Evolutionary conservation across 2,329 filamentous ascomycete species (phyloP).

Genomic region (Epichloe gansuensis): DNA sequence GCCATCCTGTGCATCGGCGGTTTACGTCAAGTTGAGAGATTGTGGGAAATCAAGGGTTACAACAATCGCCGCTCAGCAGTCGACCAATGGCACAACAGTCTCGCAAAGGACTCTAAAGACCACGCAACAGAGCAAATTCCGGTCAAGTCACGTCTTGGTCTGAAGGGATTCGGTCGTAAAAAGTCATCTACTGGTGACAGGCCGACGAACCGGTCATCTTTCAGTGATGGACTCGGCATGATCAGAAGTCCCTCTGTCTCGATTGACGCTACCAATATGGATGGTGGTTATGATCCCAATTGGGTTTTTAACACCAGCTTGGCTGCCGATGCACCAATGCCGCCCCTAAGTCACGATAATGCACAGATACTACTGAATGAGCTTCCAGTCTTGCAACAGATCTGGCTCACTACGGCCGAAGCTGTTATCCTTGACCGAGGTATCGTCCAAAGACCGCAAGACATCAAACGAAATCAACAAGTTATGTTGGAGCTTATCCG

Average conservation of each 20-base stretch:
- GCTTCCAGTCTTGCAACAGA: conserved; percentile 44
- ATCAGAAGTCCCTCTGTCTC: conserved; percentile 18
- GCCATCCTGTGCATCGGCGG: conserved; percentile 49
- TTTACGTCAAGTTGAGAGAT: conserved; percentile 47
- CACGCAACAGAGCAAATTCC: conserved; percentile 23
- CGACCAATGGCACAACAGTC: conserved; percentile 44
- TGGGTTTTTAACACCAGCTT: conserved; percentile 48
- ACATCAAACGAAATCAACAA: conserved; percentile 52
- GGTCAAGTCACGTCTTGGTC: conserved; percentile 37
- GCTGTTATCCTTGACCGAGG: conserved; percentile 46
- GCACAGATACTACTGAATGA: conserved; percentile 39
- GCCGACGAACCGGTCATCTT: conserved; percentile 11
- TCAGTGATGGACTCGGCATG: conserved; percentile 14
- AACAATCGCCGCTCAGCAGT: conserved; percentile 46
- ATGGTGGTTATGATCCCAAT: conserved; percentile 20
- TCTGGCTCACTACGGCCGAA: conserved; percentile 53
- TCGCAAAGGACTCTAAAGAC: conserved; percentile 37
- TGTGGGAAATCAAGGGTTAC: conserved; percentile 57
- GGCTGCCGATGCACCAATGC: conserved; percentile 51
- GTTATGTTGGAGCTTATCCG: conserved; percentile 53
- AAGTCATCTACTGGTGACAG: conserved; percentile 32
- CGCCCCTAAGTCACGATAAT: conserved; percentile 37
- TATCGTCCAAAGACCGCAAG: conserved; percentile 44
- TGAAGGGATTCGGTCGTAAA: conserved; percentile 45
- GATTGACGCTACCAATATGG: conserved; percentile 18